Percentiles rank a stretch among this genome's conserved stretches.
Evolutionary conservation across 2,329 filamentous ascomycete species (phyloP).

Genomic region (Amylocarpus encephaloides): DNA sequence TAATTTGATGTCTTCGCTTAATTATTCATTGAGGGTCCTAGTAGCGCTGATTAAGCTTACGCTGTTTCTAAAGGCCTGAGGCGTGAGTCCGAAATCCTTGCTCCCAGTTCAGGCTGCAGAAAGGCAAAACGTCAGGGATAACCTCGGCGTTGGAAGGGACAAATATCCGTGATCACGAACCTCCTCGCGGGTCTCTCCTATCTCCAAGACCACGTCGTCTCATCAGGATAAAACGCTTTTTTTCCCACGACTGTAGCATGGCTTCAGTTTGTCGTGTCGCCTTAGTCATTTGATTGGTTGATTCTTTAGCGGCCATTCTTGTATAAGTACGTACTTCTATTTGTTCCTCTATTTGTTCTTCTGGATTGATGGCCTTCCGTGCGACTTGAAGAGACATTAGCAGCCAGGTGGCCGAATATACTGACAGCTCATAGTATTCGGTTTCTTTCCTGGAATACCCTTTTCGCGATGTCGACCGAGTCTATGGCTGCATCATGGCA

Average conservation of each 20-base stretch:
- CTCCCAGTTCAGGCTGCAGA: neutral
- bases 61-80: too few species aligned
- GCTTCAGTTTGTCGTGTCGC: slow-evolving; percentile 10
- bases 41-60: too few species aligned
- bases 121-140: neutral
- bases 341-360: neutral
- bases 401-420: slow-evolving; percentile 3
- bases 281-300: slow-evolving; percentile 22
- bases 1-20: too few species aligned
- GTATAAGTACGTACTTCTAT: slow-evolving; percentile 25
- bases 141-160: too few species aligned
- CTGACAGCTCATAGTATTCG: slow-evolving; percentile 26
- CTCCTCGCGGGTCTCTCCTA: neutral
- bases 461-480: slow-evolving; percentile 37
- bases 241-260: slow-evolving; percentile 14
- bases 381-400: neutral
- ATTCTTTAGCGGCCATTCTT: slow-evolving; percentile 21
- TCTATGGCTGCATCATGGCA: slow-evolving; percentile 42
- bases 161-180: too few species aligned
- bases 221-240: neutral
- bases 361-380: neutral
- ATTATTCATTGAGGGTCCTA: too few species aligned
- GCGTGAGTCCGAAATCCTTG: too few species aligned
- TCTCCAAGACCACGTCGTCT: neutral
- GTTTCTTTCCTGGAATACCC: slow-evolving; percentile 18